Evolutionary conservation across 352 stramenopile genomes (phyloP).

Genomic region (Globisporangium barbulae): DNA sequence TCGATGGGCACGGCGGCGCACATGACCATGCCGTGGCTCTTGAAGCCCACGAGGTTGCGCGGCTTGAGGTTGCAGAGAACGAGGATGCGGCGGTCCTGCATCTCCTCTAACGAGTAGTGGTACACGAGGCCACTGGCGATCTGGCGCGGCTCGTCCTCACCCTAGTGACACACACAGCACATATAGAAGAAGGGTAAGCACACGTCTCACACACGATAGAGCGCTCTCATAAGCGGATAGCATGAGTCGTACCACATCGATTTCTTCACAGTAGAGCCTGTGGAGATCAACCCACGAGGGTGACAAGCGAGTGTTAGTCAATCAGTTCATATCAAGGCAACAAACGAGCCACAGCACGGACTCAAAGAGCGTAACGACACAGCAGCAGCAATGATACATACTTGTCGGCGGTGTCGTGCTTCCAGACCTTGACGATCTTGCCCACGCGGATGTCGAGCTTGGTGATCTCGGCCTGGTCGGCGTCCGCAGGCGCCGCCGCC

Average conservation of each 20-base stretch:
- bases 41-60: slow-evolving; percentile 88
- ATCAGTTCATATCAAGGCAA: not conserved
- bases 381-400: slow-evolving; percentile 17
- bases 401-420: slow-evolving; percentile 90
- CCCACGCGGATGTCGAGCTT: slow-evolving; percentile 92
- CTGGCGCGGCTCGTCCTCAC: slow-evolving; percentile 79
- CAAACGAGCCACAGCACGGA: not conserved
- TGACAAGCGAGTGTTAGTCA: not conserved
- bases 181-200: not conserved
- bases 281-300: not conserved
- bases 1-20: slow-evolving; percentile 68
- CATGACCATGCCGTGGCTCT: slow-evolving; percentile 91
- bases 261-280: slow-evolving; percentile 90
- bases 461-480: slow-evolving; percentile 83
- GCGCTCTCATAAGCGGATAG: not conserved
- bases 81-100: slow-evolving; percentile 80
- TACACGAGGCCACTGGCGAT: slow-evolving; percentile 86
- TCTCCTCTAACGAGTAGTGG: slow-evolving; percentile 87
- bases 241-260: slow-evolving; percentile 62
- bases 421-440: slow-evolving; percentile 91
- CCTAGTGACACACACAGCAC: slow-evolving; percentile 17
- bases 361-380: not conserved
- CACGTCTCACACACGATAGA: slow-evolving; percentile 2
- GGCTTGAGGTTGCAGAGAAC: slow-evolving; percentile 92
- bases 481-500: slow-evolving; percentile 22